Conservation (phyloP, 805 yeast genomes). For the Lipomyces starkeyi region DNA sequence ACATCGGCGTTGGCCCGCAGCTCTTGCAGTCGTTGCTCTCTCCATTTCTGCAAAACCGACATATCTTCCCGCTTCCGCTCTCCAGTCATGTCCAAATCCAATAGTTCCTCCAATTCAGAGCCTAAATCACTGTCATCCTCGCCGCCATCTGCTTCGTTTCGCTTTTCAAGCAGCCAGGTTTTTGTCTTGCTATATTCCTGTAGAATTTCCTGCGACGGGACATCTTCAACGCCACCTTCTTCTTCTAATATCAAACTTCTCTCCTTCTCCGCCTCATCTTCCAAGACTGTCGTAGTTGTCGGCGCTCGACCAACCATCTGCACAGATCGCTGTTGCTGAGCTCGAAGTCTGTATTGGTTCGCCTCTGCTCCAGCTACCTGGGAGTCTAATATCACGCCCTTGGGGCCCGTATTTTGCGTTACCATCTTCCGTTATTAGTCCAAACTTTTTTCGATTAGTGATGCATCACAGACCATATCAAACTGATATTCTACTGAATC, state of each 20-base stretch:
- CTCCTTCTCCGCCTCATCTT: slow-evolving; percentile 15
- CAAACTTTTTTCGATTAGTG: not conserved
- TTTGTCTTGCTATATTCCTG: not conserved
- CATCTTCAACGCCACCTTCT: not conserved
- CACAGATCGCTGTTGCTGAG: not conserved
- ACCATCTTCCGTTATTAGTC: not conserved
- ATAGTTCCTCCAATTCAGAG: slow-evolving; percentile 18
- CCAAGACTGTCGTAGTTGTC: slow-evolving; percentile 10
- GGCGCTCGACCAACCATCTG: slow-evolving; percentile 12
- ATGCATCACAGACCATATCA: too few species aligned
- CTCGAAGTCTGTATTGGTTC: not conserved
- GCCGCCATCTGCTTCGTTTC: not conserved
- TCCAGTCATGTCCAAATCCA: slow-evolving; percentile 14
- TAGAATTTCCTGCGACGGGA: not conserved
- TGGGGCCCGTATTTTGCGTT: slow-evolving; percentile 24
- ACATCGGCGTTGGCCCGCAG: not conserved
- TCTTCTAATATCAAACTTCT: not conserved
- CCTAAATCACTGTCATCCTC: slow-evolving; percentile 9
- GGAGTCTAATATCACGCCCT: slow-evolving; percentile 21
- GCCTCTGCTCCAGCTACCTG: slow-evolving; percentile 7
- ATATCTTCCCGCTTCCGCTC: slow-evolving; percentile 17
- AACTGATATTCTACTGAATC: not conserved
- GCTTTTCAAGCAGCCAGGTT: not conserved
- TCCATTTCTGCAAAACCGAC: slow-evolving; percentile 16
- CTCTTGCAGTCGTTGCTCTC: slow-evolving; percentile 19